Percentiles rank a stretch among this genome's conserved stretches.
These are phyloP conservation scores for Hysterium pulicare DNA, from an alignment of 2,329 filamentous ascomycete species.

Conservation along the genomic window DNA sequence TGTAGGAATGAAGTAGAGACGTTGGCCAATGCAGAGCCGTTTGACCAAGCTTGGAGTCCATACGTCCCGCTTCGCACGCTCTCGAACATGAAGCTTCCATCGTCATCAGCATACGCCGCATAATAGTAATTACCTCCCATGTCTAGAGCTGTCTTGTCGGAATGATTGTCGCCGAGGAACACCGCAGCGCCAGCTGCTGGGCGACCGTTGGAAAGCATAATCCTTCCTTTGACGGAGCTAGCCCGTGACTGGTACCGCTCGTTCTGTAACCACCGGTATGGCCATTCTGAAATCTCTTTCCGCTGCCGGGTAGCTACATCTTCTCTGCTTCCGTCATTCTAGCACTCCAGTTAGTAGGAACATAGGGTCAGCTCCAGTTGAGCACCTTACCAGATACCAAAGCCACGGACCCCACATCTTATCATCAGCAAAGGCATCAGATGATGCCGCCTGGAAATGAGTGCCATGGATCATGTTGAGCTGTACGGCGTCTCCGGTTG, in stretches of 20 bases:
- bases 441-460: slow-evolving; percentile 30
- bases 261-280: slow-evolving; percentile 50
- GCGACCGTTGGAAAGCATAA: slow-evolving; percentile 48
- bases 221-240: slow-evolving; percentile 44
- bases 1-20: slow-evolving; percentile 45
- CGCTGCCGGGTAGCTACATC: slow-evolving; percentile 42
- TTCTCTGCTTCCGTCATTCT: slow-evolving; percentile 46
- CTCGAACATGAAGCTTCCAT: slow-evolving; percentile 44
- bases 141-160: slow-evolving; percentile 46
- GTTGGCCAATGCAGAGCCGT: slow-evolving; percentile 43
- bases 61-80: slow-evolving; percentile 46
- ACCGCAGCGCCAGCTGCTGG: slow-evolving; percentile 48
- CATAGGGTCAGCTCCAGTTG: slow-evolving; percentile 39
- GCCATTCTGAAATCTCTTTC: slow-evolving; percentile 46
- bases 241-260: slow-evolving; percentile 46
- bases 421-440: slow-evolving; percentile 32
- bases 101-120: slow-evolving; percentile 43
- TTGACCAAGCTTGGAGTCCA: slow-evolving; percentile 51
- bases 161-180: slow-evolving; percentile 49
- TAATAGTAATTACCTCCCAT: slow-evolving; percentile 52
- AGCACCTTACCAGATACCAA: slow-evolving; percentile 27
- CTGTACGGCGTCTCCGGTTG: slow-evolving; percentile 51
- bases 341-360: slow-evolving; percentile 22
- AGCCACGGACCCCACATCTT: slow-evolving; percentile 40
- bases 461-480: slow-evolving; percentile 56